These are phyloP conservation scores for Flaveria linearis DNA, from an alignment of 129 eudicot genomes.

Conservation along the genomic window DNA sequence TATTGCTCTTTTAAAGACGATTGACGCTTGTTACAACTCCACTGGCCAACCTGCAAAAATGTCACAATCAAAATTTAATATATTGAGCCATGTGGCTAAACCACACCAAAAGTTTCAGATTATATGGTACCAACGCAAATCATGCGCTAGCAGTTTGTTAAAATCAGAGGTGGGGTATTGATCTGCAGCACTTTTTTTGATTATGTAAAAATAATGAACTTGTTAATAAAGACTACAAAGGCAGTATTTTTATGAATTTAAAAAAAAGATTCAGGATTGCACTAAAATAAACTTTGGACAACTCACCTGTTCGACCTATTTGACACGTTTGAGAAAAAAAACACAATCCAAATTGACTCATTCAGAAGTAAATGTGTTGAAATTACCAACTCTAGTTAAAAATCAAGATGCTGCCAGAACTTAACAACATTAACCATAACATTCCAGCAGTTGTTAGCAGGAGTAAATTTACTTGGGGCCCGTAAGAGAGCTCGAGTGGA, in stretches of 20 bases:
- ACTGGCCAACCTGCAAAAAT: constrained; percentile 78
- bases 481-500: constrained; percentile 86
- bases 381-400: neutral
- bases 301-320: neutral
- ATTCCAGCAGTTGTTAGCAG: constrained; percentile 4
- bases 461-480: constrained; percentile 72
- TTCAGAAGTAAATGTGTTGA: neutral
- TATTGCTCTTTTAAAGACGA: constrained; percentile 62
- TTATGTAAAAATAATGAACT: neutral
- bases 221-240: neutral
- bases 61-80: constrained; percentile 6
- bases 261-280: neutral
- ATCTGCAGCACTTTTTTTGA: neutral
- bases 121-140: neutral
- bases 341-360: neutral
- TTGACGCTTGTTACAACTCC: constrained; percentile 62
- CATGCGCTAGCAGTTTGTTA: constrained; percentile 4
- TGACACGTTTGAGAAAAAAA: neutral
- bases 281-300: constrained; percentile 1
- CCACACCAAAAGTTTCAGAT: neutral
- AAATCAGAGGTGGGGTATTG: neutral
- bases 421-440: neutral
- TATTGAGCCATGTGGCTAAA: neutral
- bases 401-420: neutral
- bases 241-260: neutral